Conservation (phyloP, 2,329 filamentous ascomycete genomes). For the Ciborinia camelliae region DNA sequence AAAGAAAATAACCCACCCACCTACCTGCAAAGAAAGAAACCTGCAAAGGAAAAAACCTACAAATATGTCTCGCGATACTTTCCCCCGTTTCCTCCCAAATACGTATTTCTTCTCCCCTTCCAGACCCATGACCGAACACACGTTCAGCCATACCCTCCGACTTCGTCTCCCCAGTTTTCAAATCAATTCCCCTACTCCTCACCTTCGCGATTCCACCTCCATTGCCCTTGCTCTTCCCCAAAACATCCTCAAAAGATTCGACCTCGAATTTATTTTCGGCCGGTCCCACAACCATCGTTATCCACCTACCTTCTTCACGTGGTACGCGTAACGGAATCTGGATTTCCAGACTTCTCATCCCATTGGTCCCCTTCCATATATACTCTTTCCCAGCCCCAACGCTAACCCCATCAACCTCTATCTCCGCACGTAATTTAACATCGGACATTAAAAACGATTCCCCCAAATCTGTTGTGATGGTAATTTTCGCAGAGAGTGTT, state of each 20-base stretch:
- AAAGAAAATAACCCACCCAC: slow-evolving; percentile 23
- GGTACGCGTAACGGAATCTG: slow-evolving; percentile 18
- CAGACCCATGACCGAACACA: slow-evolving; percentile 22
- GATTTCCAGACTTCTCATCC: slow-evolving; percentile 31
- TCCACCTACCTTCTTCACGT: background rate
- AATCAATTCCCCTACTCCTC: slow-evolving; percentile 28
- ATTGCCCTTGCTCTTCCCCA: slow-evolving; percentile 5
- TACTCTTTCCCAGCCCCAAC: slow-evolving; percentile 20
- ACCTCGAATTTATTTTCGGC: slow-evolving; percentile 17
- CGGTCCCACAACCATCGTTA: slow-evolving; percentile 28
- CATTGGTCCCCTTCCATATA: slow-evolving; percentile 31
- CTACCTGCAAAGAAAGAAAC: slow-evolving; percentile 12
- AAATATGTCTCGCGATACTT: slow-evolving; percentile 69
- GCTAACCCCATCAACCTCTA: slow-evolving; percentile 21
- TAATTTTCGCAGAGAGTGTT: slow-evolving; percentile 49
- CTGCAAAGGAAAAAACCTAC: slow-evolving; percentile 41
- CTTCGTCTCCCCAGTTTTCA: background rate
- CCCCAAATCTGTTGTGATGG: slow-evolving; percentile 66
- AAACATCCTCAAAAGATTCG: slow-evolving; percentile 21
- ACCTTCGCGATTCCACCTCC: slow-evolving; percentile 27
- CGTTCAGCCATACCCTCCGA: slow-evolving; percentile 28
- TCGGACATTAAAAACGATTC: slow-evolving; percentile 37
- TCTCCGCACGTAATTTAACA: slow-evolving; percentile 24
- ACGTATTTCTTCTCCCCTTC: slow-evolving; percentile 25
- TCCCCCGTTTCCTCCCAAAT: slow-evolving; percentile 71